Evolutionary conservation across 345 rosid genomes (phyloP), one percentile per base, ranked within the genome.

Genomic region (Triadica sebifera): DNA sequence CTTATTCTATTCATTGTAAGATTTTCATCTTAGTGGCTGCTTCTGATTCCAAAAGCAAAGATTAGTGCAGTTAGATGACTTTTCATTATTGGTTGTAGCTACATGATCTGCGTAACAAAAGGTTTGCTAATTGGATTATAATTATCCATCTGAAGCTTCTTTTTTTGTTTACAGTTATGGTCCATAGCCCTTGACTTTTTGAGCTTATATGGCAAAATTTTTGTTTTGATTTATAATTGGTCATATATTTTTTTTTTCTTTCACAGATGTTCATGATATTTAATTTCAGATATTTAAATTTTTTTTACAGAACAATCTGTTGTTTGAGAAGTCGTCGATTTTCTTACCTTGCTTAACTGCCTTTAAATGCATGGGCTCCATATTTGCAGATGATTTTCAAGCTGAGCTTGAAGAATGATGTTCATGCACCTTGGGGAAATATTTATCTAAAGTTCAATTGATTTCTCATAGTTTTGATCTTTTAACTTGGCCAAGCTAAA

Each of bases 281-380:
- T 46, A 51, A n/a, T 47, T 17, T 72, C 37, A 38, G 46, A 70
- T 65, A 19, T 4, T 73, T 65, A 41, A 29, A 51, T 17, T 12
- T n/a, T n/a, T 73, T 65, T n/a, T 25, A 17, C 29, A 0, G 10
- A 19, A 25, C 55, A 69, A 39, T 46, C 12, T 76, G 53, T 58
- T 64, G n/a, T 41, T 20, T 43, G 58, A 39, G 65, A 66, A 64
- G 75, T 67, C 72, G 50, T 49, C 1, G 11, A 64, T 22, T 67
- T n/a, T n/a, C n/a, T 75, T 75, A 70, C 80, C 69, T 62, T 75
- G 56, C 73, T 83, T 64, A 75, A 65, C 63, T 74, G 53, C 50
- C 61, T 43, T 83, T 74, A 77, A 70, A 58, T 77, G 60, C 68
- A 68, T 84, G 88, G 81, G 77, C 80, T 84, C 80, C 72, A 70